Conservation (phyloP, 768 basidiomycete genomes). For the Rhodocollybia butyracea region DNA sequence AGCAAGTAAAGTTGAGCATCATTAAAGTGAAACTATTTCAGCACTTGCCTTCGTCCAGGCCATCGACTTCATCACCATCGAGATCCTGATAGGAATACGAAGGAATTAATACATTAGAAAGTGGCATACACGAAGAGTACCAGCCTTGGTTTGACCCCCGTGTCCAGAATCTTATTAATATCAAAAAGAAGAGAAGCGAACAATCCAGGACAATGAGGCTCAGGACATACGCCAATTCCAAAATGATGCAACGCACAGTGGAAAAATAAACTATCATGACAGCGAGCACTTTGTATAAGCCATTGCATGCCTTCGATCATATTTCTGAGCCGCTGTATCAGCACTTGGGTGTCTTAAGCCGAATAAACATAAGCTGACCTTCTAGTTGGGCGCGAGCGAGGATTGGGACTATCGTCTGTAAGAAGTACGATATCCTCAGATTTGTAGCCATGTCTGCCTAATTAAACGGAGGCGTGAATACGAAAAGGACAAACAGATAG, state of each 20-base stretch:
- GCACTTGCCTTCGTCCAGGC: conserved; percentile 69
- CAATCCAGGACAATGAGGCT: not conserved
- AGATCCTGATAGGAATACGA: too few relatives aligned
- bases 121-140: too few relatives aligned
- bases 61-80: conserved; percentile 78
- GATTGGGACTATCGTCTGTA: conserved; percentile 54
- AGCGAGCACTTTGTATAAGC: conserved; percentile 65
- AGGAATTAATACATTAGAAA: too few relatives aligned
- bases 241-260: conserved; percentile 66
- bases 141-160: conserved; percentile 88
- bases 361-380: too few relatives aligned
- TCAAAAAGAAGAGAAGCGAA: not conserved
- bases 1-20: not conserved
- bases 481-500: not conserved
- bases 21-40: not conserved
- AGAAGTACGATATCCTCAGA: conserved; percentile 65
- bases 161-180: conserved; percentile 97
- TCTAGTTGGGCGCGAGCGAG: conserved; percentile 40
- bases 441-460: conserved; percentile 48
- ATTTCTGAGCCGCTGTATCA: too few relatives aligned
- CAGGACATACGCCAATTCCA: too few relatives aligned
- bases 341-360: too few relatives aligned
- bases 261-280: conserved; percentile 75
- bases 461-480: conserved; percentile 13
- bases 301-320: conserved; percentile 49